Evolutionary conservation across 2,329 filamentous ascomycete genomes (phyloP).

Genomic region (Phaeosphaeria sp.): DNA sequence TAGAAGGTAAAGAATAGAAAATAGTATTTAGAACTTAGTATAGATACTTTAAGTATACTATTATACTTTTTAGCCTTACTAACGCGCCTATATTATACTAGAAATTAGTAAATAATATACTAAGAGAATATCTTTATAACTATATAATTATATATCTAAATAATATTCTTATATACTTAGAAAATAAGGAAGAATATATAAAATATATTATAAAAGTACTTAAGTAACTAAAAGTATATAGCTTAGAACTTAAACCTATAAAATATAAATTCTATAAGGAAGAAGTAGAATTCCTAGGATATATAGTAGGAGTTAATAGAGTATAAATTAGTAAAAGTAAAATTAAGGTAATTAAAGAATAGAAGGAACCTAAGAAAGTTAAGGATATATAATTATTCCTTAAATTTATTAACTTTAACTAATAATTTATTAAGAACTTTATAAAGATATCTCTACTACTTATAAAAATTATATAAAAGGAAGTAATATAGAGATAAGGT

Average conservation of each 20-base stretch:
- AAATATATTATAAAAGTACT: neutral
- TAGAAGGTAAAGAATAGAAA: constrained; percentile 12
- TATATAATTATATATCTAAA: neutral
- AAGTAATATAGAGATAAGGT: neutral
- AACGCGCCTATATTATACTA: constrained; percentile 7
- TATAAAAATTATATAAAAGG: constrained; percentile 6
- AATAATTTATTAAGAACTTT: constrained; percentile 6
- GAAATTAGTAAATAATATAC: constrained; percentile 9
- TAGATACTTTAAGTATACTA: constrained; percentile 9
- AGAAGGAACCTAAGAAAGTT: neutral
- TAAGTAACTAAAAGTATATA: neutral
- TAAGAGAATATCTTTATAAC: neutral
- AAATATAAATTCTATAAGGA: neutral
- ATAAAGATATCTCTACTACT: constrained; percentile 2
- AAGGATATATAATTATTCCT: constrained; percentile 10
- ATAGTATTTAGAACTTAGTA: constrained; percentile 9
- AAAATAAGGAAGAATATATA: neutral
- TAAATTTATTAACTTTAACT: constrained; percentile 15
- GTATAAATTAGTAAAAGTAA: constrained; percentile 6
- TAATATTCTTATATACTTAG: neutral
- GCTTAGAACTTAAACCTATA: neutral
- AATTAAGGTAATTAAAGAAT: constrained; percentile 7
- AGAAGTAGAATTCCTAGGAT: constrained; percentile 10
- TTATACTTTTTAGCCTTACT: constrained; percentile 9
- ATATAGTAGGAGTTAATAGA: constrained; percentile 9